Evolutionary conservation across 345 rosid genomes (phyloP), one percentile per base, ranked within the genome.

Genomic region (Citropsis articulata): DNA sequence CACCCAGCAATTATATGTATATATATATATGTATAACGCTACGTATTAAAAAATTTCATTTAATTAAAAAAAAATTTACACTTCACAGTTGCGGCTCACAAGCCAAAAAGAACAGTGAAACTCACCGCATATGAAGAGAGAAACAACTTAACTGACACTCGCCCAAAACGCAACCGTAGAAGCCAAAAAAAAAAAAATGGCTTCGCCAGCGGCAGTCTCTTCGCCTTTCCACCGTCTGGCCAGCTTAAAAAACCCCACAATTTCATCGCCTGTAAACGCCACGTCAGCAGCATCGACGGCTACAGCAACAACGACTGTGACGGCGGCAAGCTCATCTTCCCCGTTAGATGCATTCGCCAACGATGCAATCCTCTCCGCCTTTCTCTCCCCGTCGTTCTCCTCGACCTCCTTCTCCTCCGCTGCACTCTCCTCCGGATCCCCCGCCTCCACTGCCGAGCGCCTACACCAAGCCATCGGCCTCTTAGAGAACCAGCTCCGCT

Each of bases 391-490:
- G 1, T 87, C 97, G 55, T 96, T 96, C 85, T 96, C 99, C 62
- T 88, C 98, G 83, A 82, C 93, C 45, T 81, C 98, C 22, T 96
- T 96, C 87, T 96, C 98, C 79, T 90, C 98, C 42, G 93, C 98
- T 21, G 98, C 98, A 14, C 97, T 96, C 75, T 91, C 99, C 65
- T 92, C 99, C 68, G 98, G 99, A 73, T 94, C 98, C 71, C 99
- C 99, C 0, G 99, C 99, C 80, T 96, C 98, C 79, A 97, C 98
- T 61, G 98, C 97, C 83, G 99, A 97, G 79, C 94, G 90, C 76
- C 98, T 97, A 77, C 98, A 91, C 91, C 90, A 91, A 64, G 95
- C 98, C 66, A 97, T 94, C 75, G 98, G 92, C 69, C 94, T 91
- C 77, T 97, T 96, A 71, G 99, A 96, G 61, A 80, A 94, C 7